A percentile compares a stretch with the other conserved stretches of the same genome.
Conservation (phyloP, 148 eudicot species). For the Vaccinium myrtillus region DNA sequence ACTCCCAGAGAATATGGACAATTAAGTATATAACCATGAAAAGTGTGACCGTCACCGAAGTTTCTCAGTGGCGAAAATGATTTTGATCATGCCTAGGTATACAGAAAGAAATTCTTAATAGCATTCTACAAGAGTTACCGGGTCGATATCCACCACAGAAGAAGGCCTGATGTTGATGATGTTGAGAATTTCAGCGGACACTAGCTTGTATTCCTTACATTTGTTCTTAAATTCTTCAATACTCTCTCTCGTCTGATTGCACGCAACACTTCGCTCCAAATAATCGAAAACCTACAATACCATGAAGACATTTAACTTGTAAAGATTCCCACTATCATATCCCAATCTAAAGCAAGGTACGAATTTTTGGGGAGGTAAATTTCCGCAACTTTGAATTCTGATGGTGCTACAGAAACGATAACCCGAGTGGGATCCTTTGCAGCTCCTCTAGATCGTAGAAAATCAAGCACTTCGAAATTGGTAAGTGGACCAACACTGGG, state of each 20-base stretch:
- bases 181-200: constrained; percentile 64
- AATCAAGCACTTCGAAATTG: constrained; percentile 53
- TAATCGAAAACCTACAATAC: constrained; percentile 73
- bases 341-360: not conserved
- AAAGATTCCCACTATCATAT: not conserved
- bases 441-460: constrained; percentile 51
- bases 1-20: not conserved
- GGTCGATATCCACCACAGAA: constrained; percentile 47
- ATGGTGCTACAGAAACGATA: constrained; percentile 40
- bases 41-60: not conserved
- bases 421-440: constrained; percentile 46
- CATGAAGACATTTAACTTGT: constrained; percentile 9
- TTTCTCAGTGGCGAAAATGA: not conserved
- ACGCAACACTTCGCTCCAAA: constrained; percentile 58
- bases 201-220: constrained; percentile 45
- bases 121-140: constrained; percentile 38
- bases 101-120: not conserved
- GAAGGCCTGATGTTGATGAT: constrained; percentile 69
- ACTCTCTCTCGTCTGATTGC: constrained; percentile 57
- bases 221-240: constrained; percentile 45
- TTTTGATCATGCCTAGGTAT: not conserved
- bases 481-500: constrained; percentile 40
- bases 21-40: not conserved
- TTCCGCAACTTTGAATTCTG: constrained; percentile 59
- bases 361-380: not conserved